Base-by-base conservation (phyloP, 371 early-diverging fungal genomes). In the Zychaea mexicana region DNA sequence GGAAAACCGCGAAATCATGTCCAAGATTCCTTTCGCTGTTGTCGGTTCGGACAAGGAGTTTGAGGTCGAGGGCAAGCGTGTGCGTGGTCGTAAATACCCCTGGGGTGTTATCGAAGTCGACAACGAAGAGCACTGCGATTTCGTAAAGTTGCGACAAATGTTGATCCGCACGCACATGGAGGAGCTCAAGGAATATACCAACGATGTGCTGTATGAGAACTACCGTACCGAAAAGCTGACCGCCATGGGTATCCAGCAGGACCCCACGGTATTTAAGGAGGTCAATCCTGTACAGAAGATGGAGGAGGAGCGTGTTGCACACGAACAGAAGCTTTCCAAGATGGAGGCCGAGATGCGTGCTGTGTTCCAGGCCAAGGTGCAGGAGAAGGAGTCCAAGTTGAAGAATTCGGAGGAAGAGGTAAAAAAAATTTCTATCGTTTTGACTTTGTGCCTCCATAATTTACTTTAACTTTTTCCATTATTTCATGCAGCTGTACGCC, bases 301-400 rank as follows among this genome's bases (percentile, higher is more conserved):
- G 74, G 98, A 97, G 71, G 96, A 96, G 78, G 96, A 97, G 79
- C 89, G 92, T 53, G 70, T 85, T 19, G 86, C 93, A 60, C 98
- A 98, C 71, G 98, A 98, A 77, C 91, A 89, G 70, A 96, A 96
- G 83, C 87, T 98, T 84, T 85, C 90, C 69, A 96, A 97, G 88
- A 96, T 98, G 98, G 98, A 98, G 74, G 88, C 92, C 52, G 98
- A 98, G 76, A 97, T 98, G 98, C 92, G 93, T 77, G 87, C 91
- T 12, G 98, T 98, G 36, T 97, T 98, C 92, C 94, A 95, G 76
- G 95, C 95, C 68, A 98, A 98, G 88, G 97, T 98, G 12, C 93
- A 95, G 64, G 98, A 98, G 78, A 97, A 97, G 86, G 98, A 97
- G 74, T 83, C 91, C 58, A 97, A 97, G 84, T 82, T 98, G 71